Base-by-base conservation (phyloP, 1,284 basidiomycete species). In the Ceratobasidium theobromae region DNA sequence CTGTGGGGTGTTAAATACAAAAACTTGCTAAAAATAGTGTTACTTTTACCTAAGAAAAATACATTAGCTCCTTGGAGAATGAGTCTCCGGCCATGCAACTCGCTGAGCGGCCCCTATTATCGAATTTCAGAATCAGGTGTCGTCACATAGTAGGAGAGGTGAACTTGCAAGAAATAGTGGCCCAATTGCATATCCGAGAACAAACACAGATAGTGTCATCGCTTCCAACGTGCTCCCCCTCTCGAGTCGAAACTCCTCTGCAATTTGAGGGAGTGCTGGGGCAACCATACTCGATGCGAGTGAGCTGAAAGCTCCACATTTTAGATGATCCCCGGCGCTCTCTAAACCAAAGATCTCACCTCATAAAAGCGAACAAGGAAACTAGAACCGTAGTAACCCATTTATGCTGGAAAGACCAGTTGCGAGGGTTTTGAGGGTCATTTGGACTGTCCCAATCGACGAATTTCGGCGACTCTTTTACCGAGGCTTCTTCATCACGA, bases 401-500 rank as follows among this genome's bases (percentile, higher is more conserved):
- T 30, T 57, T 53, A n/a, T 60, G 45, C 23, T 52, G 55, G 27
- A 43, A 53, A n/a, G 25, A 51, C 67, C 67, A 68, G 51, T 68
- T 68, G 28, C 51, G 54, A 2, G 67, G 67, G 72, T 89, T 87
- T 35, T 75, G 74, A 3, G 80, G 83, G 74, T 89, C 87, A 69
- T 84, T 71, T 2, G 82, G 80, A 0, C 84, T 83, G 66, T 84
- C 82, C 85, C 85, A 87, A 1, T 74, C 75, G 8, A 85, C 81
- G 69, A 79, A 75, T 67, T 81, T 76, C 0, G 78, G 74, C 58
- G 84, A 30, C 16, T 46, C 55, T 48, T 58, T 57, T n/a, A n/a
- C n/a, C n/a, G n/a, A n/a, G n/a, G n/a, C n/a, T n/a, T n/a, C n/a
- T n/a, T n/a, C n/a, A n/a, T n/a, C n/a, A n/a, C n/a, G n/a, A n/a